These are phyloP conservation scores for Hibiscus syriacus DNA, from an alignment of 345 rosid species.

Conservation along the genomic window DNA sequence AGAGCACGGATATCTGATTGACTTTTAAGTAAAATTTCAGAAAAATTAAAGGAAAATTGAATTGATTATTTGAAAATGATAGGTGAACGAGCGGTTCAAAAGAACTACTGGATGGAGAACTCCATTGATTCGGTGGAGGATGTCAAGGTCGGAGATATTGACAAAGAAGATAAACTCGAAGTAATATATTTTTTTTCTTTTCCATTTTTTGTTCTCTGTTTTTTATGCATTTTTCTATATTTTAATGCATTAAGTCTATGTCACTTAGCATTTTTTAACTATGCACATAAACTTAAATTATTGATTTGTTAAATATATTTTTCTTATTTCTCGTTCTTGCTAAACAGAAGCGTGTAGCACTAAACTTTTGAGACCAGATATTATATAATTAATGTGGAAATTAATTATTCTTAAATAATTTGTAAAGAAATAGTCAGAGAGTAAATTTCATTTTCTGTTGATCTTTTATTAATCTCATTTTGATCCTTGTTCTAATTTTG, in stretches of 20 bases:
- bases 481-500: too few relatives aligned
- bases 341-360: too few relatives aligned
- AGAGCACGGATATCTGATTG: background rate
- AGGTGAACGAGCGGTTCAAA: slow-evolving; percentile 75
- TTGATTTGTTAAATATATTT: too few relatives aligned
- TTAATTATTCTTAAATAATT: too few relatives aligned
- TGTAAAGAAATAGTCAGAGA: too few relatives aligned
- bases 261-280: too few relatives aligned
- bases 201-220: background rate
- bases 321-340: too few relatives aligned
- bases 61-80: background rate
- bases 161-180: slow-evolving; percentile 96
- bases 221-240: background rate
- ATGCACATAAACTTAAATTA: too few relatives aligned
- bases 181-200: slow-evolving; percentile 19
- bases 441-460: background rate
- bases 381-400: too few relatives aligned
- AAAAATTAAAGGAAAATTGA: background rate
- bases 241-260: background rate
- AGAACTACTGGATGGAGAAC: slow-evolving; percentile 82
- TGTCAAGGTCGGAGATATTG: slow-evolving; percentile 79
- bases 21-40: background rate
- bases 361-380: too few relatives aligned
- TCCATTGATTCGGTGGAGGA: slow-evolving; percentile 64
- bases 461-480: too few relatives aligned